Evolutionary conservation across 805 yeast species (phyloP).

Genomic region (Candida nonsorbophila): DNA sequence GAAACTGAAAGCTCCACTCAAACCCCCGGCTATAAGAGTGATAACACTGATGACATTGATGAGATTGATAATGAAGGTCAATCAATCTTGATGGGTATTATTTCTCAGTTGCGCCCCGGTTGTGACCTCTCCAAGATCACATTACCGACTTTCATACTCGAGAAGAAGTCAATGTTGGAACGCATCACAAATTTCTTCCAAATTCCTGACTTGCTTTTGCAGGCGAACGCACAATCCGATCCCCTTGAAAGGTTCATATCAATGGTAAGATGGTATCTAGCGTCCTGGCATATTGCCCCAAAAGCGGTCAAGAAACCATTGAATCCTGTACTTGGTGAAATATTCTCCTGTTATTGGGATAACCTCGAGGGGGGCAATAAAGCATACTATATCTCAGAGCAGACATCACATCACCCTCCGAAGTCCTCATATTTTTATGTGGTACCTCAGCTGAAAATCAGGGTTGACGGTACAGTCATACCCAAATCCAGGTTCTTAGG

Average conservation of each 20-base stretch:
- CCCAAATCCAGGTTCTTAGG: conserved; percentile 90
- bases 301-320: conserved; percentile 97
- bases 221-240: conserved; percentile 58
- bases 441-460: conserved; percentile 73
- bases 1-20: conserved; percentile 6
- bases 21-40: conserved; percentile 3
- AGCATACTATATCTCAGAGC: conserved; percentile 88
- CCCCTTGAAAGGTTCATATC: conserved; percentile 64
- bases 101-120: conserved; percentile 89
- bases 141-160: conserved; percentile 90
- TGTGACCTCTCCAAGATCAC: conserved; percentile 87
- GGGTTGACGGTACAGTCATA: conserved; percentile 83
- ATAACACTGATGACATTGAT: conserved; percentile 67
- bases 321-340: conserved; percentile 91
- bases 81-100: conserved; percentile 79
- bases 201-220: conserved; percentile 68
- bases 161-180: conserved; percentile 93
- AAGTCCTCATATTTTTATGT: conserved; percentile 88
- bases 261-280: conserved; percentile 83
- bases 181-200: conserved; percentile 85
- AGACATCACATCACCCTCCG: conserved; percentile 98
- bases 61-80: conserved; percentile 90
- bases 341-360: conserved; percentile 91
- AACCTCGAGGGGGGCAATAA: conserved; percentile 57
- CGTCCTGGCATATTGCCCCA: conserved; percentile 98